A percentile compares a stretch with the other conserved stretches of the same genome.
These are phyloP conservation scores for Trichoderma afroharzianum DNA, from an alignment of 2,329 filamentous ascomycete species.

Conservation along the genomic window DNA sequence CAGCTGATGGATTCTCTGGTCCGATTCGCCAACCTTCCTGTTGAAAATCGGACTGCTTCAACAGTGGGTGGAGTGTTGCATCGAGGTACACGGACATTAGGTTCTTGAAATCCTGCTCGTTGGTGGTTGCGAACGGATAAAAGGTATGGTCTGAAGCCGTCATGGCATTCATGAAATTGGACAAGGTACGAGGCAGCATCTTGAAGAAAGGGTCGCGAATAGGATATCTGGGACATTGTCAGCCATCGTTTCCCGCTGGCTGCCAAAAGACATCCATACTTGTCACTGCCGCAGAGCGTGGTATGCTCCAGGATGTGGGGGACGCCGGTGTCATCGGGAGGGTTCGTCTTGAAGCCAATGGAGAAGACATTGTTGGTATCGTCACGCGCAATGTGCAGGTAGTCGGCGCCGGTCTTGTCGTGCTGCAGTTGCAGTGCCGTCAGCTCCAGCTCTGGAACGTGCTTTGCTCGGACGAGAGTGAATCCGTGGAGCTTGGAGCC, in stretches of 20 bases:
- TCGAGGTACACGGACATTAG: conserved; percentile 96
- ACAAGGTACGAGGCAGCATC: conserved; percentile 96
- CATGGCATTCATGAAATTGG: conserved; percentile 99
- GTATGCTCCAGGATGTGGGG: conserved; percentile 98
- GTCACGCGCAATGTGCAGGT: conserved; percentile 89
- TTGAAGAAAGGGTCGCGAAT: conserved; percentile 99
- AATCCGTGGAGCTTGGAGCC: conserved; percentile 92
- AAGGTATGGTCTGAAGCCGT: conserved; percentile 95
- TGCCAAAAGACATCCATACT: conserved; percentile 48
- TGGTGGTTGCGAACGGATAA: conserved; percentile 97
- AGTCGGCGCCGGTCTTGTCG: conserved; percentile 93
- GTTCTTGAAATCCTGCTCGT: conserved; percentile 91
- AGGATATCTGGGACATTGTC: conserved; percentile 66
- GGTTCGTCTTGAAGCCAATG: conserved; percentile 98
- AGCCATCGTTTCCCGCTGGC: conserved; percentile 23
- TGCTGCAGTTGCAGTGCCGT: conserved; percentile 88
- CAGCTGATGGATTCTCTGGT: conserved; percentile 75
- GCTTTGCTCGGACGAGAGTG: conserved; percentile 81
- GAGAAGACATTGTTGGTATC: conserved; percentile 99
- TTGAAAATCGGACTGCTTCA: conserved; percentile 88
- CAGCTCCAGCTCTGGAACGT: conserved; percentile 89
- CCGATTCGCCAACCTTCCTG: conserved; percentile 97
- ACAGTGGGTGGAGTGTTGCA: conserved; percentile 81
- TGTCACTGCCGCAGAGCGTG: conserved; percentile 90
- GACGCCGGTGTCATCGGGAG: conserved; percentile 90